phyloP scores from a whole-genome alignment of 345 rosid genomes.

The Pistacia integerrima region DNA sequence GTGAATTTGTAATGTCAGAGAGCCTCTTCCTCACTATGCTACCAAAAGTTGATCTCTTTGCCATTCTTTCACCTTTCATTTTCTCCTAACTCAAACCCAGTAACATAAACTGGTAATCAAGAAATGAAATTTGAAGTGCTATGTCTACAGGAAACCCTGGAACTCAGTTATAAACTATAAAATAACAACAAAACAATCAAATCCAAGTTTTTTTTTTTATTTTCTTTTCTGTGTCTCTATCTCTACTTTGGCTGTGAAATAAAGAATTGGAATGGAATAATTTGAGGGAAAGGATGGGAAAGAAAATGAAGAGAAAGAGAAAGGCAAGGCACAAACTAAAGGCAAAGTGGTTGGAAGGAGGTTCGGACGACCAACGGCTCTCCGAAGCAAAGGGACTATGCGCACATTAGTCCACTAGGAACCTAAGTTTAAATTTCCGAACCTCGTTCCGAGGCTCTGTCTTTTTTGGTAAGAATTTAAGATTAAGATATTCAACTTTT shows the following conservation, averaged over 20 bases:
- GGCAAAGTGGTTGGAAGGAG: constrained; percentile 9
- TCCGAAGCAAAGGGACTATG: constrained; percentile 21
- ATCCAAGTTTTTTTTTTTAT: not conserved
- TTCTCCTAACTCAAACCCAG: not conserved
- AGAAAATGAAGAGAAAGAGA: constrained; percentile 9
- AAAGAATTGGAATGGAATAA: constrained; percentile 23
- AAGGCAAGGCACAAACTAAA: not conserved
- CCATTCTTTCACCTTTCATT: constrained; percentile 42
- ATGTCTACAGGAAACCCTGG: not conserved
- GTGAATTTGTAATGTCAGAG: constrained; percentile 68
- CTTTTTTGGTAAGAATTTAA: not conserved
- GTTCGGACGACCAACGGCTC: constrained; percentile 47
- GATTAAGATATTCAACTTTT: not conserved
- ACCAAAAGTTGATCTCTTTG: constrained; percentile 55
- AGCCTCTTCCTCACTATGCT: constrained; percentile 50
- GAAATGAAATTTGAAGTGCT: not conserved
- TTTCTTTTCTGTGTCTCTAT: not conserved
- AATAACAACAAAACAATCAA: not conserved
- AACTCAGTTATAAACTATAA: not conserved
- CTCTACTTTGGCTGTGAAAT: not conserved
- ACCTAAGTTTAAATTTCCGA: constrained; percentile 42
- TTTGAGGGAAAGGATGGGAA: constrained; percentile 11
- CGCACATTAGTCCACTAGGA: not conserved
- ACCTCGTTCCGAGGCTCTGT: constrained; percentile 13
- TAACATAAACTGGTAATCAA: not conserved